phyloP scores from a whole-genome alignment of 805 yeast species.

The Starmerella bombicola region DNA sequence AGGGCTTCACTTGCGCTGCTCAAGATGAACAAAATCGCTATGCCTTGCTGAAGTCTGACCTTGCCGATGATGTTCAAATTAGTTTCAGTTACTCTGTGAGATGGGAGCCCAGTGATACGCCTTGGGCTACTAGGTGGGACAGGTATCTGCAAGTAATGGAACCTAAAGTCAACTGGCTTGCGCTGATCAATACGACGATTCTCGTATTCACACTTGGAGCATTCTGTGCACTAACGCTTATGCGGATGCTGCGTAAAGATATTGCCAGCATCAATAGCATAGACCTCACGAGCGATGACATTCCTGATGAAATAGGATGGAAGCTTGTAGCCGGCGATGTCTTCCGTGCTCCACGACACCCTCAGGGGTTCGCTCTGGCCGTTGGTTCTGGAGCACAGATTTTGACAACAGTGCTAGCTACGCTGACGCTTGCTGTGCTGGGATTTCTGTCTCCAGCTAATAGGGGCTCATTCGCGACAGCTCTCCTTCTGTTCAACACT shows the following conservation, averaged over 20 bases:
- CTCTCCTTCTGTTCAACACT: slow-evolving; percentile 74
- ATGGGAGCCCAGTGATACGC: slow-evolving; percentile 56
- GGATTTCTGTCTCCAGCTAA: slow-evolving; percentile 90
- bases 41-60: slow-evolving; percentile 4
- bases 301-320: slow-evolving; percentile 94
- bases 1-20: slow-evolving; percentile 23
- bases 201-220: slow-evolving; percentile 66
- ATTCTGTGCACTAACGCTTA: slow-evolving; percentile 64
- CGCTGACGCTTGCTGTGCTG: slow-evolving; percentile 69
- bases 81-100: slow-evolving; percentile 71
- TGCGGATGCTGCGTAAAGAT: slow-evolving; percentile 72
- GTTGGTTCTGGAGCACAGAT: slow-evolving; percentile 85
- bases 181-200: slow-evolving; percentile 72
- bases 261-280: slow-evolving; percentile 80
- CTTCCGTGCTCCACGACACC: slow-evolving; percentile 65
- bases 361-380: slow-evolving; percentile 61
- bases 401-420: slow-evolving; percentile 57
- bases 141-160: slow-evolving; percentile 75
- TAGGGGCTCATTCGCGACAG: slow-evolving; percentile 85
- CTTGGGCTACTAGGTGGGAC: slow-evolving; percentile 99
- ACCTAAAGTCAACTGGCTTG: slow-evolving; percentile 92
- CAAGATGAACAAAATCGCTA: slow-evolving; percentile 10
- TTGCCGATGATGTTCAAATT: slow-evolving; percentile 40
- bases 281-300: slow-evolving; percentile 57
- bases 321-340: slow-evolving; percentile 91